Percentiles rank a stretch among this genome's conserved stretches.
These are phyloP conservation scores for Cudoniella acicularis DNA, from an alignment of 495 filamentous ascomycete genomes.

Conservation along the genomic window DNA sequence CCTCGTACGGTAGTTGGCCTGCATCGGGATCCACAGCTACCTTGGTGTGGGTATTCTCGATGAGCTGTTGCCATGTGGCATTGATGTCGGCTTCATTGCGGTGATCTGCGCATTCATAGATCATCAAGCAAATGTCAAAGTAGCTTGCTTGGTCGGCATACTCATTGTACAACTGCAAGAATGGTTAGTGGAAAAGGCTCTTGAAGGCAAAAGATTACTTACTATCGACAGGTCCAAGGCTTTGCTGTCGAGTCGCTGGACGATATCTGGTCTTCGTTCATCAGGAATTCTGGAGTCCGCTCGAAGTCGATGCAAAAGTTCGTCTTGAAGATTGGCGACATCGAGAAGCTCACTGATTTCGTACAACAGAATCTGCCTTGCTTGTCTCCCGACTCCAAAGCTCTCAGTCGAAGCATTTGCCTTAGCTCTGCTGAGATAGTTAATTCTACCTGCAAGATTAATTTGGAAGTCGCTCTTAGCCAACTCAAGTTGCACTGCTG, in stretches of 20 bases:
- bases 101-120: conserved; percentile 85
- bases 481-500: conserved; percentile 76
- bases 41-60: conserved; percentile 66
- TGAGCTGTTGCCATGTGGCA: conserved; percentile 78
- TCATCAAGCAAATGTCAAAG: conserved; percentile 86
- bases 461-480: conserved; percentile 77
- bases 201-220: conserved; percentile 30
- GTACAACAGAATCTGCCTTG: conserved; percentile 72
- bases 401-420: conserved; percentile 78
- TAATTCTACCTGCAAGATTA: conserved; percentile 72
- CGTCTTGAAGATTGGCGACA: conserved; percentile 91
- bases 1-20: conserved; percentile 66
- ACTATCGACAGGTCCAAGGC: conserved; percentile 72
- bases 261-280: conserved; percentile 56
- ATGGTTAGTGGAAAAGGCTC: conserved; percentile 26
- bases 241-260: conserved; percentile 65
- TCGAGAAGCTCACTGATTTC: conserved; percentile 84
- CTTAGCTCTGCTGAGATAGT: conserved; percentile 82
- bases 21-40: conserved; percentile 47
- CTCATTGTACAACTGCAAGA: conserved; percentile 74
- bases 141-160: conserved; percentile 87
- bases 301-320: conserved; percentile 75
- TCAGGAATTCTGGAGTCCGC: conserved; percentile 62
- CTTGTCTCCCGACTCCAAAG: conserved; percentile 65
- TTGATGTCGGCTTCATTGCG: conserved; percentile 77